Base-by-base conservation (phyloP, 257 asterid genomes). In the Orobanche coerulescens region DNA sequence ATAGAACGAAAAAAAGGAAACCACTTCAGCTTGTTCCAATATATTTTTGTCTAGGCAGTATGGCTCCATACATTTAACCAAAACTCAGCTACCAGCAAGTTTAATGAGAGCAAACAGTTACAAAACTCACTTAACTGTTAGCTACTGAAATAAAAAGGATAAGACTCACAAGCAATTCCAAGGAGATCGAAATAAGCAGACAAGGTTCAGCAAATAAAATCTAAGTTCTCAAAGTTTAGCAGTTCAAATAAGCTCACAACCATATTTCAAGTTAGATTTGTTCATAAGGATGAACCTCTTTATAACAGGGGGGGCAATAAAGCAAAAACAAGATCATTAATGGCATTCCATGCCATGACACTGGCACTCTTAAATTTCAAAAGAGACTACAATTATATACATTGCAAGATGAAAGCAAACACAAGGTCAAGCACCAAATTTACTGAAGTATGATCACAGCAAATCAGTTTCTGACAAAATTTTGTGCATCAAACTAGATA, bases 31-130 rank as follows among this genome's bases (percentile, higher is more conserved):
- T 44, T 34, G 36, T 16, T 23, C 6, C 12, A 31, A 11, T 24
- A 4, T 12, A 49, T 5, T 19, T 53, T 39, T 51, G 18, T 30
- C 23, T 16, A 20, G 25, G 25, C 47, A 58, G 15, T 60, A 44
- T 15, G 51, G 65, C 19, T 57, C 36, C 48, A 57, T 58, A 13
- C 3, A 51, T 65, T 40, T 24, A 65, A 14, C 47, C 61, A 15
- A 8, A 53, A 64, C 66, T 58, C 65, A 28, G 61, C 55, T 36
- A 8, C 67, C 36, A 50, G 61, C 24, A 36, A 39, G 52, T 16
- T 26, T 53, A 9, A 36, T 4, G 28, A 40, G 24, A 52, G 31
- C 16, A 23, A 60, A 22, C 15, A 10, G 39, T 23, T 34, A 40
- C 22, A 8, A 25, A 40, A 9, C 20, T 53, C n/a, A 5, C 28